Conservation (phyloP, 805 yeast genomes). For the Saccharomycopsis sp. region DNA sequence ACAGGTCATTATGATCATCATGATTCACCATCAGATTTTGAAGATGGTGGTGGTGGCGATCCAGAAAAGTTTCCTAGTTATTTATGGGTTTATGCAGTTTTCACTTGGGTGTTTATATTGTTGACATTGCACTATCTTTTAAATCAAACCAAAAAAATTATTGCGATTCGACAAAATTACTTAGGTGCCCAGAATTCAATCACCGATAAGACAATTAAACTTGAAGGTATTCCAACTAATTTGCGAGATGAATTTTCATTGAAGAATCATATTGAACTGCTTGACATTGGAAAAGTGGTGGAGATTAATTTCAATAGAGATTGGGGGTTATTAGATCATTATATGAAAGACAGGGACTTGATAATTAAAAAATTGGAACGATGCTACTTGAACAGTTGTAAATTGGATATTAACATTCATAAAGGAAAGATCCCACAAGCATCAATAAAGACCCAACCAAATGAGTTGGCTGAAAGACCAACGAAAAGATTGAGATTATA, state of each 20-base stretch:
- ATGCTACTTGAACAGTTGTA: conserved; percentile 63
- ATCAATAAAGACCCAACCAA: conserved; percentile 4
- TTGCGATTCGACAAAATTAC: conserved; percentile 48
- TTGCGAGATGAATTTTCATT: conserved; percentile 38
- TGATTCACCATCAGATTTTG: conserved; percentile 6
- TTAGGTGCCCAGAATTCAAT: conserved; percentile 53
- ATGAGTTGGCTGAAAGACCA: conserved; percentile 21
- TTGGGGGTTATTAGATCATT: conserved; percentile 20
- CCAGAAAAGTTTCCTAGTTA: conserved; percentile 25
- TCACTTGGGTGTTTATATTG: conserved; percentile 47
- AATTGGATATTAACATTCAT: conserved; percentile 24
- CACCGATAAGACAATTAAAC: conserved; percentile 50
- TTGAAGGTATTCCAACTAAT: conserved; percentile 47
- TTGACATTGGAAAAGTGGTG: conserved; percentile 50
- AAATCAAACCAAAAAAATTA: conserved; percentile 41
- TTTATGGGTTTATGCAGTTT: conserved; percentile 46
- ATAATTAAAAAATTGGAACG: conserved; percentile 56
- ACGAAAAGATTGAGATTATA: conserved; percentile 23
- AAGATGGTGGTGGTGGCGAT: background rate
- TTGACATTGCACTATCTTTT: conserved; percentile 40
- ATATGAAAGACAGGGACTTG: conserved; percentile 35
- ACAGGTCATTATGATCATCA: conserved; percentile 43
- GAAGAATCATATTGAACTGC: conserved; percentile 43
- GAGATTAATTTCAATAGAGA: conserved; percentile 29
- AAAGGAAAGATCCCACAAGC: conserved; percentile 19